Conservation (phyloP, 768 basidiomycete genomes). For the Mycena latifolia region DNA sequence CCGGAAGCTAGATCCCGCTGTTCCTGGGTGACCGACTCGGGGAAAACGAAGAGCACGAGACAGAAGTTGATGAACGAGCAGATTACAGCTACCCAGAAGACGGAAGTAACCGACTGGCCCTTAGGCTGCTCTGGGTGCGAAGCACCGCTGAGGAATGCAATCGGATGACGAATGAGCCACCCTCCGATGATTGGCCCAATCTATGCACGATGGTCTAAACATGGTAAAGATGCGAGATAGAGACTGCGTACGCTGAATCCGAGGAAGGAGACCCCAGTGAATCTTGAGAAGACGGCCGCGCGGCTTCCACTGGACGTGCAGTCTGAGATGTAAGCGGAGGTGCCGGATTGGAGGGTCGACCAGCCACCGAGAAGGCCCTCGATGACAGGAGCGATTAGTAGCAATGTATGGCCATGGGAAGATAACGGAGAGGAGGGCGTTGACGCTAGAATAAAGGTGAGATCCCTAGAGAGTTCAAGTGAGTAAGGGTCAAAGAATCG, state of each 20-base stretch:
- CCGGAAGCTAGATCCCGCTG: slow-evolving; percentile 49
- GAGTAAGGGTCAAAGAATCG: slow-evolving; percentile 13
- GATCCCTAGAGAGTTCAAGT: slow-evolving; percentile 64
- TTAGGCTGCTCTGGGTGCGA: slow-evolving; percentile 16
- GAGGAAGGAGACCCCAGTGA: slow-evolving; percentile 81
- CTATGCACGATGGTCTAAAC: slow-evolving; percentile 5
- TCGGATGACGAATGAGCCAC: slow-evolving; percentile 59
- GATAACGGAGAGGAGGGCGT: slow-evolving; percentile 72
- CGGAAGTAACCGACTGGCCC: slow-evolving; percentile 53
- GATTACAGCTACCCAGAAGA: slow-evolving; percentile 61
- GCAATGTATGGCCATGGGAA: slow-evolving; percentile 78
- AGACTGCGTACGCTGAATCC: slow-evolving; percentile 68
- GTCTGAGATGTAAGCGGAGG: slow-evolving; percentile 87
- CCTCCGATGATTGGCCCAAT: slow-evolving; percentile 81
- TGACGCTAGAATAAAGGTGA: slow-evolving; percentile 87
- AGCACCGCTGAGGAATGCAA: slow-evolving; percentile 37
- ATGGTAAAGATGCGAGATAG: not conserved
- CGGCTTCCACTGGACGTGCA: slow-evolving; percentile 89
- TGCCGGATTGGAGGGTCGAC: slow-evolving; percentile 80
- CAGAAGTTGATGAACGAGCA: slow-evolving; percentile 67
- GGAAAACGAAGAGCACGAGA: slow-evolving; percentile 77
- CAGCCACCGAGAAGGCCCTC: slow-evolving; percentile 91
- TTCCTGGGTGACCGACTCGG: slow-evolving; percentile 66
- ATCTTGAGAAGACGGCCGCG: slow-evolving; percentile 77
- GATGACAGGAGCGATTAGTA: slow-evolving; percentile 83